A percentile compares a stretch with the other conserved stretches of the same genome.
phyloP scores from a whole-genome alignment of 192 early-diverging fungal genomes.

The Coemansia furcata region DNA sequence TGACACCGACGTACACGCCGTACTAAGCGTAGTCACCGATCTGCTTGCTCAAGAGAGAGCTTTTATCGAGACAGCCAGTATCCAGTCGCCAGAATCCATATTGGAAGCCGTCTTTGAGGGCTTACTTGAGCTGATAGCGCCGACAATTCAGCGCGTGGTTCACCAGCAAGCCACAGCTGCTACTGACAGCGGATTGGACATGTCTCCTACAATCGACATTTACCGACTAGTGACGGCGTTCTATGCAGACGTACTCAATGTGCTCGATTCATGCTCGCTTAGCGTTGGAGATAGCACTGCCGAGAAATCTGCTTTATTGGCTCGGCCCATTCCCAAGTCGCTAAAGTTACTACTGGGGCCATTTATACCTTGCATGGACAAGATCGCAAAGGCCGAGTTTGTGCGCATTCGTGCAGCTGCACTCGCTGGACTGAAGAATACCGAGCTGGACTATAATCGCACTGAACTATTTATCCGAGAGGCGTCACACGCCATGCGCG shows the following conservation, averaged over 20 bases:
- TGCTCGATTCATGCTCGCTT: slow-evolving; percentile 7
- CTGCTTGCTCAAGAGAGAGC: slow-evolving; percentile 22
- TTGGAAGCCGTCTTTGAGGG: slow-evolving; percentile 16
- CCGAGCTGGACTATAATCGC: not conserved
- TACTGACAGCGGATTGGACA: not conserved
- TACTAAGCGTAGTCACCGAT: slow-evolving; percentile 8
- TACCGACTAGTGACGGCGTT: slow-evolving; percentile 18
- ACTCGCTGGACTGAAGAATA: slow-evolving; percentile 5
- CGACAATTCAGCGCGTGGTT: slow-evolving; percentile 9
- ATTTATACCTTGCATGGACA: slow-evolving; percentile 19
- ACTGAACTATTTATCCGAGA: slow-evolving; percentile 21
- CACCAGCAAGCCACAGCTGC: not conserved
- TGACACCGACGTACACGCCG: not conserved
- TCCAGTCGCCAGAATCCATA: slow-evolving; percentile 9
- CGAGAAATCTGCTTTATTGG: not conserved
- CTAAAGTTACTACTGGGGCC: slow-evolving; percentile 35
- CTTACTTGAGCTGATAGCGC: slow-evolving; percentile 16
- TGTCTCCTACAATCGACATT: not conserved
- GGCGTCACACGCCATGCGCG: slow-evolving; percentile 12
- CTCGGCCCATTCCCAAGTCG: slow-evolving; percentile 20
- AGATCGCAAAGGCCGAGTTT: slow-evolving; percentile 11
- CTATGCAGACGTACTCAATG: slow-evolving; percentile 1
- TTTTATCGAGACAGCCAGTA: slow-evolving; percentile 28
- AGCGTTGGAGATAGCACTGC: slow-evolving; percentile 29
- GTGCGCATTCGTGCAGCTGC: slow-evolving; percentile 13